These are phyloP conservation scores for Mortierella claussenii DNA, from an alignment of 192 early-diverging fungal genomes.

Conservation along the genomic window DNA sequence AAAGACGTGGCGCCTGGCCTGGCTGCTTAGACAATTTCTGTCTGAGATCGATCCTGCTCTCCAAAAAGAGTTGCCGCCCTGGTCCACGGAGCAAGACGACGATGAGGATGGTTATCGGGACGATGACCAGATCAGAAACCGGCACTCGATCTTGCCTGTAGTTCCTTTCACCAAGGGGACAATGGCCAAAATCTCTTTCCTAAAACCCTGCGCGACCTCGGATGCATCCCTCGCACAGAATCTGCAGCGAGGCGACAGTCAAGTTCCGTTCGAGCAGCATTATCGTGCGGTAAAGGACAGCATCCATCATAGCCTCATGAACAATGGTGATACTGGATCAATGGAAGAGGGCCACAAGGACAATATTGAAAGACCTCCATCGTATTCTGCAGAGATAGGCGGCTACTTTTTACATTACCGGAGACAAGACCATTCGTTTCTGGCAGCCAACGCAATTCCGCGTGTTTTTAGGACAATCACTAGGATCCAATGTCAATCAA, in stretches of 20 bases:
- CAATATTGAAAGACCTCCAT: background rate
- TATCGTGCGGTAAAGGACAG: no score
- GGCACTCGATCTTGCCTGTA: background rate
- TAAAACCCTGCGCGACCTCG: no score
- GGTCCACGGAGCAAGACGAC: slow-evolving; percentile 10
- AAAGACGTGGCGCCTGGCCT: slow-evolving; percentile 6
- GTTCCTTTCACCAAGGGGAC: no score
- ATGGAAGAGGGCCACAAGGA: no score
- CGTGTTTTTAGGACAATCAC: slow-evolving; percentile 21
- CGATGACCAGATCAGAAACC: background rate
- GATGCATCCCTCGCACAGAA: no score
- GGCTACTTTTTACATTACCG: slow-evolving; percentile 47
- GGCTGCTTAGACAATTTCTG: slow-evolving; percentile 25
- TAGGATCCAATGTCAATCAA: background rate
- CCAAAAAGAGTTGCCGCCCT: slow-evolving; percentile 13
- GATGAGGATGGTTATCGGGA: slow-evolving; percentile 9
- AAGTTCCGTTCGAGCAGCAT: no score
- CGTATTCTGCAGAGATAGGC: background rate
- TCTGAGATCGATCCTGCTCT: slow-evolving; percentile 26
- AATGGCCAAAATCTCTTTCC: no score
- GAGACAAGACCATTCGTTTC: slow-evolving; percentile 31
- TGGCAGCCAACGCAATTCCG: slow-evolving; percentile 16
- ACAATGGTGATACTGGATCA: no score
- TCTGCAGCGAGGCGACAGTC: no score
- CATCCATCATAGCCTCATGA: background rate